phyloP scores from a whole-genome alignment of 2,329 filamentous ascomycete genomes.

The Fusarium citri region DNA sequence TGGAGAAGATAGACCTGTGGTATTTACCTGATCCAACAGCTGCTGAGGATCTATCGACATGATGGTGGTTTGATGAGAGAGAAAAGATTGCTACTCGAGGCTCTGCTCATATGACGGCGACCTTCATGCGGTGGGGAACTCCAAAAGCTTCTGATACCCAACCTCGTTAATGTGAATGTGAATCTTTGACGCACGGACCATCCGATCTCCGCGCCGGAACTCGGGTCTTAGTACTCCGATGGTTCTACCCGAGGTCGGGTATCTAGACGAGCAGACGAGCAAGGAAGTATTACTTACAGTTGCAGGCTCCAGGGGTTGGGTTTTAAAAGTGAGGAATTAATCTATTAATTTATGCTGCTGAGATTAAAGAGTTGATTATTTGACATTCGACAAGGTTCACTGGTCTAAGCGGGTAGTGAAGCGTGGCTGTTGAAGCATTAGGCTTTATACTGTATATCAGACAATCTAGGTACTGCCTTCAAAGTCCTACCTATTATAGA shows the following conservation, averaged over 20 bases:
- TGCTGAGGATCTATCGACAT: conserved; percentile 87
- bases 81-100: conserved; percentile 38
- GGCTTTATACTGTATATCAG: neutral
- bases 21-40: conserved; percentile 78
- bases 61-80: conserved; percentile 48
- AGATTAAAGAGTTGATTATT: neutral
- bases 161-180: conserved; percentile 36
- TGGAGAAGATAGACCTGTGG: neutral
- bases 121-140: conserved; percentile 46
- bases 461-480: neutral
- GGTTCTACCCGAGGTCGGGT: conserved; percentile 26
- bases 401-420: neutral
- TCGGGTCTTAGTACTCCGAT: conserved; percentile 32
- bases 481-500: neutral
- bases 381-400: neutral
- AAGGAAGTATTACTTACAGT: conserved; percentile 4
- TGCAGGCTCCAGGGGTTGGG: neutral
- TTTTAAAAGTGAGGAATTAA: neutral
- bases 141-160: conserved; percentile 42
- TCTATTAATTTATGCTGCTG: neutral
- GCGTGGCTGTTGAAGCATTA: neutral
- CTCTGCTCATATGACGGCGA: conserved; percentile 47
- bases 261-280: conserved; percentile 28
- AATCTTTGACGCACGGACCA: conserved; percentile 40
- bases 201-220: conserved; percentile 35